phyloP scores from a whole-genome alignment of 2,329 filamentous ascomycete species.

The Epichloe aotearoae region DNA sequence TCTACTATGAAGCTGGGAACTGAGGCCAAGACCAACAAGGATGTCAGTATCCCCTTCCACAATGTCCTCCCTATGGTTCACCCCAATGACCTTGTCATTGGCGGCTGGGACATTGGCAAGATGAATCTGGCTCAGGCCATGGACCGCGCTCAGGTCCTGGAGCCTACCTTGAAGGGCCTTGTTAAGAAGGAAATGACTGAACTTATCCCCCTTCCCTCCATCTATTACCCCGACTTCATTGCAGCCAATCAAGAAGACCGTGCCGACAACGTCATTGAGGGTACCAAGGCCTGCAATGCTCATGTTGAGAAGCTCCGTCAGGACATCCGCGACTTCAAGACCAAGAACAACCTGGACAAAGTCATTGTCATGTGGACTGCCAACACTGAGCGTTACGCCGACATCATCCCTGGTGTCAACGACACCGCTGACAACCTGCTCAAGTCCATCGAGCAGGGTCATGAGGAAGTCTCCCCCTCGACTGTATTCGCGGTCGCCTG shows the following conservation, averaged over 20 bases:
- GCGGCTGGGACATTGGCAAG: slow-evolving; percentile 93
- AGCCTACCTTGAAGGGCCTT: slow-evolving; percentile 81
- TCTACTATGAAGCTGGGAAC: slow-evolving; percentile 95
- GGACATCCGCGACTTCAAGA: slow-evolving; percentile 93
- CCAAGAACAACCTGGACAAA: slow-evolving; percentile 73
- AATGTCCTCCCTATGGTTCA: slow-evolving; percentile 92
- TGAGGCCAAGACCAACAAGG: slow-evolving; percentile 68
- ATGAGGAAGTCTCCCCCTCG: slow-evolving; percentile 86
- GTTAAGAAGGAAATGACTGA: slow-evolving; percentile 86
- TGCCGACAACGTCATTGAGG: slow-evolving; percentile 79
- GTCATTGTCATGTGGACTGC: slow-evolving; percentile 97
- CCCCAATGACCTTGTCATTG: slow-evolving; percentile 87
- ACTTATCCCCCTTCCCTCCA: slow-evolving; percentile 80
- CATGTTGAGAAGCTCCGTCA: slow-evolving; percentile 89
- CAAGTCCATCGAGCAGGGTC: slow-evolving; percentile 71
- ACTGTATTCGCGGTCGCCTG: slow-evolving; percentile 92
- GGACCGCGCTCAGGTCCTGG: slow-evolving; percentile 89
- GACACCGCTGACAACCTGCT: slow-evolving; percentile 93
- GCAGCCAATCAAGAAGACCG: slow-evolving; percentile 95
- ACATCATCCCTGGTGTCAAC: slow-evolving; percentile 78
- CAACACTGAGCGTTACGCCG: slow-evolving; percentile 95
- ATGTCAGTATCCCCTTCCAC: slow-evolving; percentile 94
- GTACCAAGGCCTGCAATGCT: slow-evolving; percentile 68
- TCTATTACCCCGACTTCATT: slow-evolving; percentile 99
- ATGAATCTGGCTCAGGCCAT: slow-evolving; percentile 84